A percentile compares a stretch with the other conserved stretches of the same genome.
Evolutionary conservation across 768 basidiomycete species (phyloP).

Genomic region (Lyophyllum shimeji): DNA sequence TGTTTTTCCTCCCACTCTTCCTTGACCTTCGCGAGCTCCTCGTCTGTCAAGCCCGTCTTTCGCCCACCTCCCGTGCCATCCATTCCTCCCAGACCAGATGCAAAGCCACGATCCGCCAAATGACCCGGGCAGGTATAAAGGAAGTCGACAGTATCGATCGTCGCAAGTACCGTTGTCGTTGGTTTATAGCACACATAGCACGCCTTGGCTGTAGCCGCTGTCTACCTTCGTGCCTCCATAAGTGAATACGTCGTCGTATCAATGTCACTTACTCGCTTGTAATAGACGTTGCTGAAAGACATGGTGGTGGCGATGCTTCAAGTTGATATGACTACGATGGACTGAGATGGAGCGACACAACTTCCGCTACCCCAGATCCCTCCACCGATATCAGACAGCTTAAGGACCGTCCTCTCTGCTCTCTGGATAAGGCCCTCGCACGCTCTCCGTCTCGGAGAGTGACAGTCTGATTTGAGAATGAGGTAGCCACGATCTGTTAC

Average conservation of each 20-base stretch:
- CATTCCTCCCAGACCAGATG: conserved; percentile 40
- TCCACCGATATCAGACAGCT: too few relatives aligned
- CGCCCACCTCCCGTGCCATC: conserved; percentile 30
- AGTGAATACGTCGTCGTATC: neutral
- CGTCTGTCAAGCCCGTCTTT: conserved; percentile 50
- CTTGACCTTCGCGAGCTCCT: conserved; percentile 78
- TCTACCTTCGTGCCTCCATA: conserved; percentile 41
- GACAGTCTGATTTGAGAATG: neutral
- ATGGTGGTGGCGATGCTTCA: conserved; percentile 31
- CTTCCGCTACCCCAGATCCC: neutral
- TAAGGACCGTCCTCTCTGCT: too few relatives aligned
- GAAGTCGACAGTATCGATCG: conserved; percentile 80
- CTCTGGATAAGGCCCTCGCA: neutral
- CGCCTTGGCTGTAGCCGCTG: conserved; percentile 72
- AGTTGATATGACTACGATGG: neutral
- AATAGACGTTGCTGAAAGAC: conserved; percentile 85
- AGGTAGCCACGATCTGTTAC: neutral
- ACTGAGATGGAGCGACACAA: too few relatives aligned
- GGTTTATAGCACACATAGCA: conserved; percentile 82
- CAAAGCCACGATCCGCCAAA: conserved; percentile 78
- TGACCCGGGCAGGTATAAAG: conserved; percentile 84
- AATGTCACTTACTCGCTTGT: conserved; percentile 69
- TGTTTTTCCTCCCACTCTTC: conserved; percentile 80
- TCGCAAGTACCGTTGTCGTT: conserved; percentile 83
- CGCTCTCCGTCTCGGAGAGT: neutral